Evolutionary conservation across 2,329 filamentous ascomycete genomes (phyloP).

Genomic region (Clonostachys rosea): DNA sequence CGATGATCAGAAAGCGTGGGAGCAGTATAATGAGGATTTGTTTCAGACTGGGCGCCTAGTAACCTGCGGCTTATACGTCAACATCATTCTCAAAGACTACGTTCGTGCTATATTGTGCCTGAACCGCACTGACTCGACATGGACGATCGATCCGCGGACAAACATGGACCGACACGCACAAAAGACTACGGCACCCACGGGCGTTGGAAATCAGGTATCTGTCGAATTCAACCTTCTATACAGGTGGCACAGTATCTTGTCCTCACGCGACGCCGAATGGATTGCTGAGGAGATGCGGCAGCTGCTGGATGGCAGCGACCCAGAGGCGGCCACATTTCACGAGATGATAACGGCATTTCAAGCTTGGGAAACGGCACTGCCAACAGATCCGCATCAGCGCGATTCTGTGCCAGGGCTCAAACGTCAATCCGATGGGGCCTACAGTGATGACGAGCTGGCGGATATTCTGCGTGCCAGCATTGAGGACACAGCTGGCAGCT

Average conservation of each 20-base stretch:
- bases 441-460: conserved; percentile 73
- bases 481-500: conserved; percentile 69
- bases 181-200: conserved; percentile 55
- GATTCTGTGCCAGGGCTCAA: conserved; percentile 60
- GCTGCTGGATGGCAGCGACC: conserved; percentile 51
- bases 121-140: conserved; percentile 59
- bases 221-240: conserved; percentile 89
- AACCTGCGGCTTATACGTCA: conserved; percentile 71
- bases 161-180: conserved; percentile 55
- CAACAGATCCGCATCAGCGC: conserved; percentile 64
- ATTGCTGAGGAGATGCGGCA: conserved; percentile 64
- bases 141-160: conserved; percentile 74
- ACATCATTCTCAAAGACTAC: conserved; percentile 74
- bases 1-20: conserved; percentile 42
- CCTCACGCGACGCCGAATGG: conserved; percentile 73
- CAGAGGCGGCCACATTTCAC: conserved; percentile 47
- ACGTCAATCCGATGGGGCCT: conserved; percentile 60
- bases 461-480: conserved; percentile 63
- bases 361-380: conserved; percentile 56
- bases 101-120: conserved; percentile 70
- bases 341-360: conserved; percentile 60
- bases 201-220: conserved; percentile 77
- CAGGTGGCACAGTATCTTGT: conserved; percentile 80
- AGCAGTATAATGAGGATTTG: conserved; percentile 70
- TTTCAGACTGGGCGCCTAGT: conserved; percentile 77